These are phyloP conservation scores for Euphorbia peplus DNA, from an alignment of 345 rosid species.

Conservation along the genomic window DNA sequence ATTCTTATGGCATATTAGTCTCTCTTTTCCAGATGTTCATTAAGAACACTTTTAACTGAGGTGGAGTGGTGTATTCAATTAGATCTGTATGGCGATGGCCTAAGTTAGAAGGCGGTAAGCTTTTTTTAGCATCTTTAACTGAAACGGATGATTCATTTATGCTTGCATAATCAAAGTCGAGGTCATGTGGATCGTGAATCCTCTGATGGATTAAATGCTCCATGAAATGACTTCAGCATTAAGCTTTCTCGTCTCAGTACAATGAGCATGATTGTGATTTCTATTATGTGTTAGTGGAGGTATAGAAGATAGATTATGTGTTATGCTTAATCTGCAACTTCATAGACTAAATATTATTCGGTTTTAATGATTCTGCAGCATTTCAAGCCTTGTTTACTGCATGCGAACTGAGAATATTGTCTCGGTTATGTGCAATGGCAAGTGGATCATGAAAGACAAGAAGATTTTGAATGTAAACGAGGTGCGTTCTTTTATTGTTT, in stretches of 20 bases:
- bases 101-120: background rate
- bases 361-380: conserved; percentile 36
- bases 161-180: background rate
- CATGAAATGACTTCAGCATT: too few species aligned
- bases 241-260: background rate
- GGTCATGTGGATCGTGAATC: background rate
- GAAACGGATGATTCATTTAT: background rate
- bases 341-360: background rate
- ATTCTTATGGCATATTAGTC: background rate
- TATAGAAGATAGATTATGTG: background rate
- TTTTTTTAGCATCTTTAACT: background rate
- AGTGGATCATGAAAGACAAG: conserved; percentile 69
- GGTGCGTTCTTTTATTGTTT: conserved; percentile 25
- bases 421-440: conserved; percentile 71
- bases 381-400: conserved; percentile 58
- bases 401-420: conserved; percentile 61
- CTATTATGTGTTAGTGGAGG: background rate
- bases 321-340: background rate
- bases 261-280: background rate
- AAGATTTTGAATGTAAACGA: conserved; percentile 52
- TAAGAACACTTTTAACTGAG: background rate
- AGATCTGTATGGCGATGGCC: background rate
- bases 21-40: background rate
- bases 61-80: background rate
- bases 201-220: too few species aligned